Conservation (phyloP, 805 yeast species). For the Ogataea populi-albae region DNA sequence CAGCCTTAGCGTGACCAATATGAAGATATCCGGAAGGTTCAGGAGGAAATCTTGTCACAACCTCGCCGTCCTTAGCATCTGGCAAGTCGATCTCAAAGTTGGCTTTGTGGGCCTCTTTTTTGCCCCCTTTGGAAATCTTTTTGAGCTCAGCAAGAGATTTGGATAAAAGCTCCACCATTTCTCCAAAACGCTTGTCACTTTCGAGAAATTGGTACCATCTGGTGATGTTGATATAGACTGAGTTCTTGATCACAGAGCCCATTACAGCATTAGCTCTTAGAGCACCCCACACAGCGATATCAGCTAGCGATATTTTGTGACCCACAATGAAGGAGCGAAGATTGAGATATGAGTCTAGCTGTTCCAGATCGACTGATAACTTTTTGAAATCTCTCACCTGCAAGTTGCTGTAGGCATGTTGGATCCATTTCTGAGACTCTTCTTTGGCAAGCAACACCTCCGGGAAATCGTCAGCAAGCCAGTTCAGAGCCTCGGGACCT, state of each 20-base stretch:
- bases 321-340: constrained; percentile 79
- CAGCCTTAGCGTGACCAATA: constrained; percentile 99
- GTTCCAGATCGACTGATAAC: constrained; percentile 71
- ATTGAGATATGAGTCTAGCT: constrained; percentile 78
- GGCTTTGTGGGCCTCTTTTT: constrained; percentile 89
- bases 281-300: constrained; percentile 89
- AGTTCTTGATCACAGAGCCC: constrained; percentile 85
- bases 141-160: constrained; percentile 71
- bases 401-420: constrained; percentile 64
- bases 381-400: constrained; percentile 86
- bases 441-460: constrained; percentile 36
- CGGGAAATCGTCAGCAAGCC: constrained; percentile 54
- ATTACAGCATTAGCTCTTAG: constrained; percentile 90
- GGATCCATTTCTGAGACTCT: constrained; percentile 59
- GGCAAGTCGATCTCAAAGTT: constrained; percentile 90
- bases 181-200: constrained; percentile 63
- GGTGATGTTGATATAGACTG: constrained; percentile 78
- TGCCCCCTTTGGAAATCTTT: constrained; percentile 60
- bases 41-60: constrained; percentile 98
- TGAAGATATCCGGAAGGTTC: constrained; percentile 99
- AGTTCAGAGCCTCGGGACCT: constrained; percentile 44
- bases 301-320: constrained; percentile 67
- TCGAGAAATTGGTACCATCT: constrained; percentile 90
- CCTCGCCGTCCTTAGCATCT: constrained; percentile 90
- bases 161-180: constrained; percentile 61